Percentiles rank a stretch among this genome's conserved stretches.
Evolutionary conservation across 2,329 filamentous ascomycete genomes (phyloP).

Genomic region (Epichloe gansuensis): DNA sequence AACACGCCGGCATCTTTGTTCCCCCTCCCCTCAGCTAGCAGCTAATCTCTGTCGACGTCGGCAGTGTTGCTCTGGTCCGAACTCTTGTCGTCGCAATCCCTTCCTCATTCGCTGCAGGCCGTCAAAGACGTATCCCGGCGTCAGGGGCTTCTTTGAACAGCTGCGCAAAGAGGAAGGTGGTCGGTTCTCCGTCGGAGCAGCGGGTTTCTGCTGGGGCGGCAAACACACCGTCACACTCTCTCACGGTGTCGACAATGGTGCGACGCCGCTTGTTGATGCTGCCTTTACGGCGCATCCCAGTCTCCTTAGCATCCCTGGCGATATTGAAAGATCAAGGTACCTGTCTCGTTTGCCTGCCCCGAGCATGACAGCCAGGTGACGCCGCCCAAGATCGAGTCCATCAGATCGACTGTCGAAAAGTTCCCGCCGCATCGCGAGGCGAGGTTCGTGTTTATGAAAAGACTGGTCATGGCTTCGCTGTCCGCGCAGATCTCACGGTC

Average conservation of each 20-base stretch:
- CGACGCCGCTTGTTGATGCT: conserved; percentile 33
- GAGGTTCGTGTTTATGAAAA: conserved; percentile 26
- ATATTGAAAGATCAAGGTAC: conserved; percentile 32
- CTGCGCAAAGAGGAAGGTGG: conserved; percentile 22
- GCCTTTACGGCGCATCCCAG: conserved; percentile 43
- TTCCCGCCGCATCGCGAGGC: conserved; percentile 20
- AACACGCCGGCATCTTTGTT: too few species aligned
- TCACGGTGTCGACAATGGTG: conserved; percentile 21
- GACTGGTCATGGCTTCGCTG: conserved; percentile 30
- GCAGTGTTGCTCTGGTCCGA: conserved; percentile 15
- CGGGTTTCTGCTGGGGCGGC: conserved; percentile 54
- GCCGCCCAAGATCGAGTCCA: conserved; percentile 16
- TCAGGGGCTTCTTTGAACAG: conserved; percentile 24
- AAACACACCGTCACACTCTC: conserved; percentile 39
- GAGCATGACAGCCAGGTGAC: conserved; percentile 30
- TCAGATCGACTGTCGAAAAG: conserved; percentile 23
- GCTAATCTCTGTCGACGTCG: neutral
- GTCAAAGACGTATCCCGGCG: conserved; percentile 20
- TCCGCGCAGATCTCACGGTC: conserved; percentile 19
- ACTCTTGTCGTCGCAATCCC: conserved; percentile 17
- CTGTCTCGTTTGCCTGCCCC: conserved; percentile 34
- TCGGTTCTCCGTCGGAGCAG: conserved; percentile 31
- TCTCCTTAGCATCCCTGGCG: conserved; percentile 31
- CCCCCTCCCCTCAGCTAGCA: too few species aligned
- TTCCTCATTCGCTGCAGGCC: conserved; percentile 20